Percentiles rank a stretch among this genome's conserved stretches.
These are phyloP conservation scores for Durusdinium trenchii DNA, from an alignment of 73 alveolate genomes.

Conservation along the genomic window DNA sequence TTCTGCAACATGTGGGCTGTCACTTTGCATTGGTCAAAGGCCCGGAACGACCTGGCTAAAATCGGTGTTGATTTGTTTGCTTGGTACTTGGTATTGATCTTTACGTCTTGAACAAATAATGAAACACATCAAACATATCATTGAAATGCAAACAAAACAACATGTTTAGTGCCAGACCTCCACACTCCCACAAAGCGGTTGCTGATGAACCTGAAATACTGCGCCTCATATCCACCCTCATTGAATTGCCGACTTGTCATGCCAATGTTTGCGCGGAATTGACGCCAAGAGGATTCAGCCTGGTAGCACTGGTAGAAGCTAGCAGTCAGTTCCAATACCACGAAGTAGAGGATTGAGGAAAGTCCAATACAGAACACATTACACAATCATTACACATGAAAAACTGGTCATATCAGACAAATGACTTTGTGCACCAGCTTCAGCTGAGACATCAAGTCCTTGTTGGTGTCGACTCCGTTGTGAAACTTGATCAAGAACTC, in stretches of 20 bases:
- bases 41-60: neutral
- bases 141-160: neutral
- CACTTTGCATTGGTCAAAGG: neutral
- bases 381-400: neutral
- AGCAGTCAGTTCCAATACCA: neutral
- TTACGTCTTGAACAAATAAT: neutral
- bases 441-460: neutral
- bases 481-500: conserved; percentile 41
- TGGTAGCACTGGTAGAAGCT: neutral
- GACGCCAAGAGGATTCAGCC: conserved; percentile 38
- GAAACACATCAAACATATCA: neutral
- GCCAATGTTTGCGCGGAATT: neutral
- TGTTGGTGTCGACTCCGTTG: neutral
- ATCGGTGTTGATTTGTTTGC: neutral
- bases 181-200: conserved; percentile 9
- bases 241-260: neutral
- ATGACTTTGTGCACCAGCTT: neutral
- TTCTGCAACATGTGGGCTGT: neutral
- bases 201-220: neutral
- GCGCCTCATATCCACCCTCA: neutral
- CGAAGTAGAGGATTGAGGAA: neutral
- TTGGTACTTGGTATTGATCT: neutral
- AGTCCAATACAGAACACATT: neutral
- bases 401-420: neutral
- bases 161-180: neutral